These are phyloP conservation scores for Claviceps citrina DNA, from an alignment of 2,329 filamentous ascomycete genomes.

Conservation along the genomic window DNA sequence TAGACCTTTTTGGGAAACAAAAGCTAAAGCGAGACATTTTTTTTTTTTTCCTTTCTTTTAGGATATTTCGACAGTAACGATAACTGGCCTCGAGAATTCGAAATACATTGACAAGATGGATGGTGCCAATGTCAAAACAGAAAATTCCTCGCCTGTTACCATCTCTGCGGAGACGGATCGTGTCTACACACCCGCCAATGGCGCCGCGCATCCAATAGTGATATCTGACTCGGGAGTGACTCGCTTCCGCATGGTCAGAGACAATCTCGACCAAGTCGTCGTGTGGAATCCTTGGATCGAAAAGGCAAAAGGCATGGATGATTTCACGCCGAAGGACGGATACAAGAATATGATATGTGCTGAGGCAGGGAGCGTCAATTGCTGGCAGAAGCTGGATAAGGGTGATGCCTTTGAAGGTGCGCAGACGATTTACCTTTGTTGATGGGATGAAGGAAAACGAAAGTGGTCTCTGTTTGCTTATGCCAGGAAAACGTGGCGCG, in stretches of 20 bases:
- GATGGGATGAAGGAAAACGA: too few species aligned
- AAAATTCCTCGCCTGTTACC: constrained; percentile 44
- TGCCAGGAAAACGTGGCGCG: not conserved
- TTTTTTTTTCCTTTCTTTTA: constrained; percentile 20
- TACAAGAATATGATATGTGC: constrained; percentile 91
- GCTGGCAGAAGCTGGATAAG: constrained; percentile 72
- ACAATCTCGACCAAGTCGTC: constrained; percentile 76
- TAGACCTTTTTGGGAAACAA: not conserved
- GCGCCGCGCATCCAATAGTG: constrained; percentile 40
- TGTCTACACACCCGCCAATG: constrained; percentile 60
- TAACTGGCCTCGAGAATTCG: constrained; percentile 63
- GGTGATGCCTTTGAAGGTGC: constrained; percentile 53
- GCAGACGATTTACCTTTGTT: constrained; percentile 34
- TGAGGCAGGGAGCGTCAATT: constrained; percentile 71
- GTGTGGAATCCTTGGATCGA: constrained; percentile 96
- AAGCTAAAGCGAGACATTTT: not conserved
- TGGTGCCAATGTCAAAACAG: constrained; percentile 46
- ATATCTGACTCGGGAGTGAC: constrained; percentile 49
- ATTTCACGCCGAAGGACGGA: constrained; percentile 79
- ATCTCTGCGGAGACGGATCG: constrained; percentile 75
- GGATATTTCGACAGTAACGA: constrained; percentile 61
- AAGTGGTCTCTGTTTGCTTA: not conserved
- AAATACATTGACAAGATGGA: constrained; percentile 76
- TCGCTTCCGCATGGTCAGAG: constrained; percentile 59
- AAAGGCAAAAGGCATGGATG: constrained; percentile 65